phyloP scores from a whole-genome alignment of 164 flowering plant species.

The Chimonanthus praecox region DNA sequence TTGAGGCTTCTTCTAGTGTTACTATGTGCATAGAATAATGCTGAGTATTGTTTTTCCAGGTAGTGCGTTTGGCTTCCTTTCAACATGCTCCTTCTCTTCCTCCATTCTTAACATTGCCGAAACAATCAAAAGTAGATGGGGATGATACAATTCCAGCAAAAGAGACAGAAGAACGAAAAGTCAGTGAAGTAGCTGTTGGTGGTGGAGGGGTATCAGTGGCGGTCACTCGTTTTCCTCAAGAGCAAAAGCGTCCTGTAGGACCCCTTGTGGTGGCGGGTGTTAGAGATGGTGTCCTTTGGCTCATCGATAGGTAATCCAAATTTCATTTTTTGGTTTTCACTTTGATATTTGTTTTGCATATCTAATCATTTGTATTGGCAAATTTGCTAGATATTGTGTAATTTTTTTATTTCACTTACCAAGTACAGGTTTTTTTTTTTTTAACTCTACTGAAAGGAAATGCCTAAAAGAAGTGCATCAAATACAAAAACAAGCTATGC shows the following conservation, averaged over 20 bases:
- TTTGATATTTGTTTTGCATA: not conserved
- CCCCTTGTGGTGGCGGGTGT: conserved; percentile 95
- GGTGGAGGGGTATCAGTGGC: conserved; percentile 99
- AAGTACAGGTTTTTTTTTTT: no score
- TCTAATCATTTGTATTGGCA: not conserved
- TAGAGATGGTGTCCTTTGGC: conserved; percentile 96
- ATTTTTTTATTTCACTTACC: not conserved
- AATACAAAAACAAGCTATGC: no score
- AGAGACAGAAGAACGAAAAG: conserved; percentile 67
- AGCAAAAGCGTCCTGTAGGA: conserved; percentile 95
- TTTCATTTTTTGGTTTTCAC: not conserved
- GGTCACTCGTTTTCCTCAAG: conserved; percentile 92
- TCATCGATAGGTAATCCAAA: conserved; percentile 70
- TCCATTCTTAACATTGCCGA: conserved; percentile 80
- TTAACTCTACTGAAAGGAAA: no score
- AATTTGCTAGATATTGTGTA: not conserved
- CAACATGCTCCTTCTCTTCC: conserved; percentile 97
- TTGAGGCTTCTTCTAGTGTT: no score
- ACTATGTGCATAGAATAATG: no score
- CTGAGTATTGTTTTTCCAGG: conserved; percentile 34
- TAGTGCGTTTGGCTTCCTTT: conserved; percentile 93
- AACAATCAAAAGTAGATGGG: conserved; percentile 67
- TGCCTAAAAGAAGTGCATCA: no score
- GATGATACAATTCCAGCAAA: conserved; percentile 55
- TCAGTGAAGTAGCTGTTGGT: conserved; percentile 92